Conservation (phyloP, 2,329 filamentous ascomycete species). For the Aspergillus tubingensis region DNA sequence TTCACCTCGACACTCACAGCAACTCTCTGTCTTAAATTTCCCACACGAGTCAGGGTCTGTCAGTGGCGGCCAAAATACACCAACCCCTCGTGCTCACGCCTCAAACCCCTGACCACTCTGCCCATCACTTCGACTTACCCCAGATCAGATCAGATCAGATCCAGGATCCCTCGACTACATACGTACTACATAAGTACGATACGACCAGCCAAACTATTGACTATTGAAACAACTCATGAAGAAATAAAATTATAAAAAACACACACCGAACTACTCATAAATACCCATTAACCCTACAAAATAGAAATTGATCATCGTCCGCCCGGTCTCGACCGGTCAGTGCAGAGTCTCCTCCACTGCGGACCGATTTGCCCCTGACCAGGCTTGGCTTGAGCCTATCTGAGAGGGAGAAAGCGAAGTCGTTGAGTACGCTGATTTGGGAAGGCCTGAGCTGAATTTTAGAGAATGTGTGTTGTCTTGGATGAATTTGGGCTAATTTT, state of each 20-base stretch:
- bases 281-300: neutral
- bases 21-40: no score
- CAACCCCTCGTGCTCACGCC: neutral
- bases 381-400: constrained; percentile 8
- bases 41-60: neutral
- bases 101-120: neutral
- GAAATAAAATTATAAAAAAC: neutral
- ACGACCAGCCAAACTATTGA: neutral
- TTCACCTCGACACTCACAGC: no score
- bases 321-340: constrained; percentile 11
- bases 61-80: neutral
- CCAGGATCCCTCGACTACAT: neutral
- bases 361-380: constrained; percentile 9
- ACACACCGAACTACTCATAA: neutral
- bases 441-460: neutral
- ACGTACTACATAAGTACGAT: neutral
- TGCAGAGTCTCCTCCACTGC: constrained; percentile 4
- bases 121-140: no score
- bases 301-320: neutral
- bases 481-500: neutral
- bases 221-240: neutral
- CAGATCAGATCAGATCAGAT: no score
- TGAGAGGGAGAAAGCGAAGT: neutral
- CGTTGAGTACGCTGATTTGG: neutral
- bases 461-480: neutral